Conservation (phyloP, 1,284 basidiomycete genomes). For the Fomitiporia mediterranea region DNA sequence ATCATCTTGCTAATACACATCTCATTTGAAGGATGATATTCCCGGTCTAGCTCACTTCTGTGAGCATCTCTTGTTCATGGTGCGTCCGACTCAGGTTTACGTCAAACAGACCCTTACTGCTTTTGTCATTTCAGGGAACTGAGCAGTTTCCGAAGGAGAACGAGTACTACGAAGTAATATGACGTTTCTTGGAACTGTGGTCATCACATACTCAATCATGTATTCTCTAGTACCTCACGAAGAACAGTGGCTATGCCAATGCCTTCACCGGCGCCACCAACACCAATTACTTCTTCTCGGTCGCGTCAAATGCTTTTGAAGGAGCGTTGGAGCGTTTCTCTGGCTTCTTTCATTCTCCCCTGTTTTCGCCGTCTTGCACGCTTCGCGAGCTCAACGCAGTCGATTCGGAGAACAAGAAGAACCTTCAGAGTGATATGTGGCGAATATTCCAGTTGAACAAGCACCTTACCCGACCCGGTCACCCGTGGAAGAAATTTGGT, state of each 20-base stretch:
- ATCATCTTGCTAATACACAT: neutral
- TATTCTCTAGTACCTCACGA: slow-evolving; percentile 67
- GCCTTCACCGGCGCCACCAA: slow-evolving; percentile 93
- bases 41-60: slow-evolving; percentile 90
- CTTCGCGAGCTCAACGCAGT: slow-evolving; percentile 95
- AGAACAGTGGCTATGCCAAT: slow-evolving; percentile 90
- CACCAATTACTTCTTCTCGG: slow-evolving; percentile 94
- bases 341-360: slow-evolving; percentile 90
- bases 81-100: slow-evolving; percentile 31
- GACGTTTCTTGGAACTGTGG: neutral
- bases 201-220: neutral
- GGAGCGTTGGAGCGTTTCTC: slow-evolving; percentile 90
- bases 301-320: slow-evolving; percentile 79
- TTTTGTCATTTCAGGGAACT: slow-evolving; percentile 50
- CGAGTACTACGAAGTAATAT: slow-evolving; percentile 76
- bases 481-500: slow-evolving; percentile 93
- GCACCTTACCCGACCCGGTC: slow-evolving; percentile 73
- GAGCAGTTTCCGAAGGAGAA: slow-evolving; percentile 87
- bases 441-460: slow-evolving; percentile 97
- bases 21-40: slow-evolving; percentile 61
- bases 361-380: slow-evolving; percentile 90
- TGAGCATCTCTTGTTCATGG: slow-evolving; percentile 97
- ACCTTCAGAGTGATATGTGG: slow-evolving; percentile 93
- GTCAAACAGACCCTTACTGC: neutral
- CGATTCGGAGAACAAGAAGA: slow-evolving; percentile 98